Base-by-base conservation (phyloP, 2,329 filamentous ascomycete genomes). In the Talaromyces atroroseus region DNA sequence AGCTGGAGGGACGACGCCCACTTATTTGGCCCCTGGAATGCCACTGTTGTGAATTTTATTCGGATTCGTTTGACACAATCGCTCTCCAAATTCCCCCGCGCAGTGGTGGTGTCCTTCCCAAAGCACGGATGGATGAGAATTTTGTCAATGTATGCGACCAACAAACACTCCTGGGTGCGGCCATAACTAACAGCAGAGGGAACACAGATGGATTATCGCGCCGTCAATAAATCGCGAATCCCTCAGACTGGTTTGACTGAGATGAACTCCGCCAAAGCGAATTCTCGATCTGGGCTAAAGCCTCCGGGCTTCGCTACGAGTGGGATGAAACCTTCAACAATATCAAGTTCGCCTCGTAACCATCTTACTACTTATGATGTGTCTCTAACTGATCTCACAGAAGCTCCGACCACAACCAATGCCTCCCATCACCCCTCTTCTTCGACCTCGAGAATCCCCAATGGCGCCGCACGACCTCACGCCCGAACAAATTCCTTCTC, bases 241-340 rank as follows among this genome's bases (percentile, higher is more conserved):
- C 71, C 70, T 11, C 65, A 66, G 42, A 61, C 60, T 24, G 66
- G 69, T 14, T 73, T 84, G 42, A 68, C 66, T 58, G 81, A 84
- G 63, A 72, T 83, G 68, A 78, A 74, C 29, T 71, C 76, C 4
- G 74, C 80, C 12, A 75, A 74, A 42, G 78, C 77, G 61, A 87
- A 87, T 62, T 79, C 81, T 40, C 68, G 68, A 52, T 72, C 71
- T 1, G 69, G 64, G 59, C 74, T 81, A 68, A 70, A 71, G 50
- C 75, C 77, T 11, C 72, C 74, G 21, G 68, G 72, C 29, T 71
- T 70, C 56, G 65, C 70, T 56, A 82, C 83, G 62, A 76, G 81
- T 62, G 81, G 80, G 67, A 77, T 42, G 11, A 58, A 58, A 20
- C 26, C 51, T 7, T 50, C 56, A 29, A 20, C 29, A 11, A 54